A percentile compares a stretch with the other conserved stretches of the same genome.
Evolutionary conservation across 352 stramenopile species (phyloP).

Genomic region (Phytopythium oedochilum): DNA sequence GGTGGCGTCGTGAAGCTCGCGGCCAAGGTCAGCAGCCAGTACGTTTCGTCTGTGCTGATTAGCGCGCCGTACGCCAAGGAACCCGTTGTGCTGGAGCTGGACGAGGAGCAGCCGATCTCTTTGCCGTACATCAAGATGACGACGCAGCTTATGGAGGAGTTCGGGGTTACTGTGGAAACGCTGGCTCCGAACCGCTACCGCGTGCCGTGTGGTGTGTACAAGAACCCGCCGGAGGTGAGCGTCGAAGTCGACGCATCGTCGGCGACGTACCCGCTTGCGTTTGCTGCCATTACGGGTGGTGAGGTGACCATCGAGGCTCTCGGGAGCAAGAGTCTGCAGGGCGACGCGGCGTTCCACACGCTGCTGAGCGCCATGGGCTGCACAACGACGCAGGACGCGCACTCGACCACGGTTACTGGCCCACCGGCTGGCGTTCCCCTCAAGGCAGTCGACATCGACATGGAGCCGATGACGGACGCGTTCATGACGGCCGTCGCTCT

Average conservation of each 20-base stretch:
- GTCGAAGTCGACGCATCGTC: constrained; percentile 96
- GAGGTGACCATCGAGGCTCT: constrained; percentile 93
- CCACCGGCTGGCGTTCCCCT: constrained; percentile 70
- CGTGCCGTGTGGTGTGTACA: constrained; percentile 68
- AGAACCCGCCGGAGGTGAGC: constrained; percentile 58
- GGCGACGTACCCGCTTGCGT: constrained; percentile 96
- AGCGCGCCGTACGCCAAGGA: constrained; percentile 85
- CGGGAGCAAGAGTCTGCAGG: constrained; percentile 91
- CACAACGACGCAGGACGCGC: constrained; percentile 49
- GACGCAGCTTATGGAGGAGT: constrained; percentile 96
- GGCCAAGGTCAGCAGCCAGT: constrained; percentile 94
- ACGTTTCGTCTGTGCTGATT: constrained; percentile 96
- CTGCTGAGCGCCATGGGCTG: constrained; percentile 77
- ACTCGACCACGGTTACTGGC: constrained; percentile 66
- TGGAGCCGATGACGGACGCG: constrained; percentile 96
- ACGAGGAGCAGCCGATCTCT: constrained; percentile 95
- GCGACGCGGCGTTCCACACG: constrained; percentile 94
- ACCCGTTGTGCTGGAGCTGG: constrained; percentile 87
- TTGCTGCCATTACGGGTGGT: constrained; percentile 95
- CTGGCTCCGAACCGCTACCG: constrained; percentile 69
- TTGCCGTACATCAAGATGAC: constrained; percentile 95
- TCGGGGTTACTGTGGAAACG: constrained; percentile 93
- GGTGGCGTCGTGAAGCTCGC: constrained; percentile 84
- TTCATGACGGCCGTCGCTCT: constrained; percentile 97
- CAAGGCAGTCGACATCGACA: constrained; percentile 93